These are phyloP conservation scores for Dichotomopilus funicola DNA, from an alignment of 2,329 filamentous ascomycete genomes.

Conservation along the genomic window DNA sequence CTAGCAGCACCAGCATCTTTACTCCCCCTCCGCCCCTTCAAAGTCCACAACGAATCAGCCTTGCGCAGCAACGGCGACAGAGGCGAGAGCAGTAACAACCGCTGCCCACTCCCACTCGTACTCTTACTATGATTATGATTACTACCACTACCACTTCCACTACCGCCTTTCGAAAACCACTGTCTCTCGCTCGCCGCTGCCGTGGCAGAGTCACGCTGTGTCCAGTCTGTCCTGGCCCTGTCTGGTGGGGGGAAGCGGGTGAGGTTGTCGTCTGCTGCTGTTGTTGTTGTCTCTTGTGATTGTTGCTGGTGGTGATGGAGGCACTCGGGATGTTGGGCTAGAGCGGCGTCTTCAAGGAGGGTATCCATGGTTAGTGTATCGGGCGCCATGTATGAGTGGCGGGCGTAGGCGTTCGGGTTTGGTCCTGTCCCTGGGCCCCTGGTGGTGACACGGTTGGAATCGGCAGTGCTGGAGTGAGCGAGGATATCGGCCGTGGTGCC, in stretches of 20 bases:
- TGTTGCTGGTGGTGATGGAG: too few relatives aligned
- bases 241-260: constrained; percentile 5
- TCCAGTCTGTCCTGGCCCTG: constrained; percentile 46
- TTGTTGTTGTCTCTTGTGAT: too few relatives aligned
- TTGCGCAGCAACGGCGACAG: constrained; percentile 34
- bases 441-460: constrained; percentile 10
- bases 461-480: constrained; percentile 14
- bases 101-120: not conserved
- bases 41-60: constrained; percentile 44
- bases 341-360: not conserved
- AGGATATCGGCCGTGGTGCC: constrained; percentile 23
- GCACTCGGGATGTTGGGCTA: not conserved
- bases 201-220: constrained; percentile 41
- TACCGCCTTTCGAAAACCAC: not conserved
- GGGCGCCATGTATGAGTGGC: not conserved
- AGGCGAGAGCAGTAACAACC: constrained; percentile 13
- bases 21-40: constrained; percentile 35
- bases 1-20: not conserved
- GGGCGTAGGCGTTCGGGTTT: too few relatives aligned
- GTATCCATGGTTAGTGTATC: constrained; percentile 9
- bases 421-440: not conserved
- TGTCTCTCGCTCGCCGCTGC: not conserved
- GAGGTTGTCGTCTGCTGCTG: not conserved
- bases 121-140: not conserved
- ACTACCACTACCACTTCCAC: not conserved